These are phyloP conservation scores for Tritrichomonas musculus DNA, from an alignment of 208 protist genomes.

Conservation along the genomic window DNA sequence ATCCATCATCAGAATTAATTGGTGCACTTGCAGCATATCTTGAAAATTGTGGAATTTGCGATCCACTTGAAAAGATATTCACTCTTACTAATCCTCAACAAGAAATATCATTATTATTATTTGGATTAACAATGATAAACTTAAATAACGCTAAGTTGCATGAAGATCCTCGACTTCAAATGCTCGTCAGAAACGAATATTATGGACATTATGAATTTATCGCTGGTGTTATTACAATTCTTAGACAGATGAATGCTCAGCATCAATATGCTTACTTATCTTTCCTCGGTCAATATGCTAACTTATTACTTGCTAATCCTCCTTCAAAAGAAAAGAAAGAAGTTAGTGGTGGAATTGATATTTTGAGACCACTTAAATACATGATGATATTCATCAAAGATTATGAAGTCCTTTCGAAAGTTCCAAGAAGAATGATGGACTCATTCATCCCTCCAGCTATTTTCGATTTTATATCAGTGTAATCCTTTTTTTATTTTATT, in stretches of 20 bases:
- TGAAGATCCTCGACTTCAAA: background rate
- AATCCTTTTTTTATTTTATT: background rate
- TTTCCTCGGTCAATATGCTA: background rate
- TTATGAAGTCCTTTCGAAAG: background rate
- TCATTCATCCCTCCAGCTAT: background rate
- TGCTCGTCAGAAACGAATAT: background rate
- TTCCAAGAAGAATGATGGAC: slow-evolving; percentile 18
- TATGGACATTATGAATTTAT: slow-evolving; percentile 9
- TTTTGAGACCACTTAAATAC: background rate
- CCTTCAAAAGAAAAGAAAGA: background rate
- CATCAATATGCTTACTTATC: slow-evolving; percentile 10
- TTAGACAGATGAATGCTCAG: background rate
- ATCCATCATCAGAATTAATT: slow-evolving; percentile 4
- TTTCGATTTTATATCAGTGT: background rate
- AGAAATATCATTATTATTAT: background rate
- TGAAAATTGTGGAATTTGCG: background rate
- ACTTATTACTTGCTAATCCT: background rate
- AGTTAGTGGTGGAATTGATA: background rate
- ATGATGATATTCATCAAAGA: slow-evolving; percentile 2
- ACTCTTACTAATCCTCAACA: background rate
- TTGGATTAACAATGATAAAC: background rate
- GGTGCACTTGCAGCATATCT: background rate
- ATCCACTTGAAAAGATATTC: background rate
- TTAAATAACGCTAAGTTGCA: background rate
- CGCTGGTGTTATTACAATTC: background rate